A percentile compares a stretch with the other conserved stretches of the same genome.
Evolutionary conservation across 768 basidiomycete genomes (phyloP).

Genomic region (Tylopilus subfusipes): DNA sequence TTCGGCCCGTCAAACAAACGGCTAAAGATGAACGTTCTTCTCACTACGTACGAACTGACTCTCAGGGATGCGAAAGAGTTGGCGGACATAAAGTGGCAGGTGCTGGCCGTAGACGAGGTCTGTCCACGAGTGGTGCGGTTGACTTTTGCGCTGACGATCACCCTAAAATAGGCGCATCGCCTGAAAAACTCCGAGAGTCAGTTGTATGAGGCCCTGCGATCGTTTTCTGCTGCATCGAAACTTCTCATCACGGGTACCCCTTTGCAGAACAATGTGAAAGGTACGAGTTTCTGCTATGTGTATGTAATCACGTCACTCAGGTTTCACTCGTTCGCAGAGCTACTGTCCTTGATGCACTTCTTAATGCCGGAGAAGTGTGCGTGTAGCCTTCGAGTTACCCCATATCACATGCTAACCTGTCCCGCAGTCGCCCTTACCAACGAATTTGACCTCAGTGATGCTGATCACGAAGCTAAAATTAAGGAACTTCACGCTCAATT

Average conservation of each 20-base stretch:
- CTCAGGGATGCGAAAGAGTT: conserved; percentile 87
- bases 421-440: conserved; percentile 79
- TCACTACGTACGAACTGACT: conserved; percentile 96
- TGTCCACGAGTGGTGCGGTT: conserved; percentile 14
- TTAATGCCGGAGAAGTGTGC: conserved; percentile 97
- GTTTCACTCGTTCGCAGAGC: conserved; percentile 48
- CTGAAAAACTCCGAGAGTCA: conserved; percentile 98
- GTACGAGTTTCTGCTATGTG: conserved; percentile 40
- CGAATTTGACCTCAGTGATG: conserved; percentile 93
- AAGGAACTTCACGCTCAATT: conserved; percentile 93
- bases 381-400: conserved; percentile 21
- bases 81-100: conserved; percentile 95
- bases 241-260: conserved; percentile 98
- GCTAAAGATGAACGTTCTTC: conserved; percentile 92
- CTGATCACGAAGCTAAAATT: conserved; percentile 91
- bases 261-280: conserved; percentile 98
- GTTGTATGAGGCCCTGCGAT: conserved; percentile 87
- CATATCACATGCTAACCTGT: conserved; percentile 7
- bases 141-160: conserved; percentile 15
- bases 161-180: conserved; percentile 73
- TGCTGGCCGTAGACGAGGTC: conserved; percentile 93
- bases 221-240: conserved; percentile 88
- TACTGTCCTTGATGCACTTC: conserved; percentile 98
- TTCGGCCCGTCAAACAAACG: conserved; percentile 87
- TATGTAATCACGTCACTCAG: conserved; percentile 7